phyloP scores from a whole-genome alignment of 306 rosid species.

The Cucurbita ficifolia region DNA sequence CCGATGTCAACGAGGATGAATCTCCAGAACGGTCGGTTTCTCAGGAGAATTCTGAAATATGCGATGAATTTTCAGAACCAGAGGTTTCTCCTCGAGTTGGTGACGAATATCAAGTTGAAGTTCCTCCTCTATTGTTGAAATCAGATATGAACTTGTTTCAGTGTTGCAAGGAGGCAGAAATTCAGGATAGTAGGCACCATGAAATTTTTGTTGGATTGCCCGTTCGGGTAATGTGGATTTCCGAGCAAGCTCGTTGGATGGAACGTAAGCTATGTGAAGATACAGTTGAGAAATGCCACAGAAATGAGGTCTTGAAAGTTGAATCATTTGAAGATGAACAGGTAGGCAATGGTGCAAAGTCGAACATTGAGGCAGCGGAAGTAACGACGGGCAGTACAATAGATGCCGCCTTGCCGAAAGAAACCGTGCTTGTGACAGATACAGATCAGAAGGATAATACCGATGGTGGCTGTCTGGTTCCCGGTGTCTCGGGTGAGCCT shows the following conservation, averaged over 20 bases:
- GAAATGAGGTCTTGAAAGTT: not conserved
- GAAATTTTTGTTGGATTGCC: slow-evolving; percentile 44
- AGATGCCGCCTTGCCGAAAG: slow-evolving; percentile 13
- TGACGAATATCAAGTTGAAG: slow-evolving; percentile 50
- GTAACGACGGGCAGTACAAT: not conserved
- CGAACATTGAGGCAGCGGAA: not conserved
- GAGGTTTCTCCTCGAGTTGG: slow-evolving; percentile 70
- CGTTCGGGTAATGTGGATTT: slow-evolving; percentile 55
- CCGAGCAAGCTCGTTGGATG: slow-evolving; percentile 11
- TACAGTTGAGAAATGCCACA: not conserved
- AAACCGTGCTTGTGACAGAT: slow-evolving; percentile 9
- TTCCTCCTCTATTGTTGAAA: slow-evolving; percentile 31
- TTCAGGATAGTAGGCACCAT: slow-evolving; percentile 6
- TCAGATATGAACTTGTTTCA: slow-evolving; percentile 16
- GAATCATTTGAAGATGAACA: not conserved
- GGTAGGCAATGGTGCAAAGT: not conserved
- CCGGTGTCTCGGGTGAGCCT: slow-evolving; percentile 35
- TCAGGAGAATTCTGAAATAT: slow-evolving; percentile 29
- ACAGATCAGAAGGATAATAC: slow-evolving; percentile 12
- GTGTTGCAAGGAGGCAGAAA: slow-evolving; percentile 23
- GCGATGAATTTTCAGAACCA: slow-evolving; percentile 40
- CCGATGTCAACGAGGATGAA: slow-evolving; percentile 16
- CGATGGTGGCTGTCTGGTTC: slow-evolving; percentile 35
- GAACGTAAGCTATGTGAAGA: slow-evolving; percentile 9
- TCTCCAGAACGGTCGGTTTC: slow-evolving; percentile 32